Evolutionary conservation across 805 yeast species (phyloP).

Genomic region (Yarrowia sp.): DNA sequence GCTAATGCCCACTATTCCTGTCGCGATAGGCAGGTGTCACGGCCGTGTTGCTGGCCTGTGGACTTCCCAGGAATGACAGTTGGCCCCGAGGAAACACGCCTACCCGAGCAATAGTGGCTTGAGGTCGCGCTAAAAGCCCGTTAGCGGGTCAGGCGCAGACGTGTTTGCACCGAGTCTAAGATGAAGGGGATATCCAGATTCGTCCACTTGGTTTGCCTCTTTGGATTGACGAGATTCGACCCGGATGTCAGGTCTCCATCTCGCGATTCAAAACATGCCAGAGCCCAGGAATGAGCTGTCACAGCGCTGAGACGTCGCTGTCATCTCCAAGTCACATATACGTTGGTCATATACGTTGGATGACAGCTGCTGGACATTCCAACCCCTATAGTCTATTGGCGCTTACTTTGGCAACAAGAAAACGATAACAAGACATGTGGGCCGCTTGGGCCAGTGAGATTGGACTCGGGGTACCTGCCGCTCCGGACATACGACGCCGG

Average conservation of each 20-base stretch:
- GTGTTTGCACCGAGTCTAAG: too few species aligned
- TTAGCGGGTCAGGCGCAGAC: background rate
- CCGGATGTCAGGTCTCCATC: too few species aligned
- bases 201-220: too few species aligned
- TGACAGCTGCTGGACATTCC: background rate
- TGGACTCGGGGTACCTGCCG: background rate
- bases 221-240: too few species aligned
- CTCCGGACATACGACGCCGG: too few species aligned
- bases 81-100: background rate
- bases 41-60: background rate
- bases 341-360: background rate
- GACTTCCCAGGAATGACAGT: background rate
- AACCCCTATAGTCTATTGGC: background rate
- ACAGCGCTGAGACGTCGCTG: background rate
- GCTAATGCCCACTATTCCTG: background rate
- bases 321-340: too few species aligned
- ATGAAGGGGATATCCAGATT: too few species aligned
- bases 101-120: background rate
- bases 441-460: too few species aligned
- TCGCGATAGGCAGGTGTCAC: background rate
- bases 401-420: too few species aligned
- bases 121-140: background rate
- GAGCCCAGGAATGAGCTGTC: constrained; percentile 10
- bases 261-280: too few species aligned
- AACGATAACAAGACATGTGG: too few species aligned